Base-by-base conservation (phyloP, 202 grass and related monocot species). In the Panicum virgatum region DNA sequence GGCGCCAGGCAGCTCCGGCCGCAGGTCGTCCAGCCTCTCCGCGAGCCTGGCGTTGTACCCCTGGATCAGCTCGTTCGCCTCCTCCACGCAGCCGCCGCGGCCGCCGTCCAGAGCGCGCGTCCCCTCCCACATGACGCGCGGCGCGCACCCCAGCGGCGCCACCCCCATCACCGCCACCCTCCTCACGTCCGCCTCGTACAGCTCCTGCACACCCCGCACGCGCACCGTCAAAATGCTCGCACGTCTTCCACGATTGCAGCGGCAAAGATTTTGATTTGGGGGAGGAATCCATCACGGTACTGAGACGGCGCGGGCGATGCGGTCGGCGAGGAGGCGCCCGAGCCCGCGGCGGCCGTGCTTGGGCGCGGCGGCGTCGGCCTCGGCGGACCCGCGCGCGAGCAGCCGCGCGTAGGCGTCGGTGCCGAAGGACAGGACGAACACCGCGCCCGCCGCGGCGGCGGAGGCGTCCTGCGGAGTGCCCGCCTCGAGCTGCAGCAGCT, bases 361-460 rank as follows among this genome's bases (percentile, higher is more conserved):
- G n/a, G n/a, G n/a, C 85, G 26, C 90, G 87, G 75, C 81, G 37
- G 37, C 78, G 62, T 59, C 82, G 36, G 85, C 64, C 27, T 83
- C 81, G 19, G 84, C 81, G 34, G 29, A 57, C 1, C 74, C 66
- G 47, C 52, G 86, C 13, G 70, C 66, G 29, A 94, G 73, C 34
- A 94, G 72, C 10, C 73, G 73, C 57, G 80, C 50, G 68, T 89
- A 94, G 20, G 88, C 89, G 66, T 94, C 87, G 56, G 87, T 19
- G 44, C 92, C 89, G 85, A 94, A 92, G 13, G 92, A 89, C 16
- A 92, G 63, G 20, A 94, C 50, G 76, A 89, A 94, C 46, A 94
- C 56, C 18, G 92, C 86, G 29, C 77, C 46, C 3, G 73, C 72
- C 10, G 68, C 62, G 12, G 14, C 30, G 9, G 42, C 71, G 9